Percentiles rank a stretch among this genome's conserved stretches.
Conservation (phyloP, 495 filamentous ascomycete genomes). For the Hamigera avellanea region DNA sequence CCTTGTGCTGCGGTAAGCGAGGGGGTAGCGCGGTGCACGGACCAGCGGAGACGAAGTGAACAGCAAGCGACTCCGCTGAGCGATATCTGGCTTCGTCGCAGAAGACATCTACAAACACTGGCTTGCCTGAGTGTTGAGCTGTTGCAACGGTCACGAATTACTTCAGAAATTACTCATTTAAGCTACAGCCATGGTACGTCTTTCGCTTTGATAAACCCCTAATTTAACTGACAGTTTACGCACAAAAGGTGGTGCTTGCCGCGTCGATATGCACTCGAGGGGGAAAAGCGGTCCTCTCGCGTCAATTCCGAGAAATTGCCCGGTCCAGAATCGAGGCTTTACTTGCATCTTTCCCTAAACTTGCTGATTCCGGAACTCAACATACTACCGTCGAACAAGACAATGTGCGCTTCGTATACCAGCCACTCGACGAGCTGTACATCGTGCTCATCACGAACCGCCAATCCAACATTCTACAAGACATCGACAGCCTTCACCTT, state of each 20-base stretch:
- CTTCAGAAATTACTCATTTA: neutral
- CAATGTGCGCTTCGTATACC: constrained; percentile 98
- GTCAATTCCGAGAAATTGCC: constrained; percentile 93
- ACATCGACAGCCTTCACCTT: constrained; percentile 94
- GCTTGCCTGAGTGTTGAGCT: too few species aligned
- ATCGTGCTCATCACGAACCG: constrained; percentile 99
- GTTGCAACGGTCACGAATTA: too few species aligned
- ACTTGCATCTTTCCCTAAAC: constrained; percentile 92
- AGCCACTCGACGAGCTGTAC: constrained; percentile 96
- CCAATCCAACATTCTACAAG: constrained; percentile 97
- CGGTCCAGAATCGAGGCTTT: constrained; percentile 92
- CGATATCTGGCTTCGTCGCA: constrained; percentile 17
- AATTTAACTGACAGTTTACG: too few species aligned
- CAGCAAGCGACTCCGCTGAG: constrained; percentile 30
- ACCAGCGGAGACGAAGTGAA: constrained; percentile 32
- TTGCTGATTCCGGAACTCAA: constrained; percentile 86
- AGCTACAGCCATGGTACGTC: constrained; percentile 9
- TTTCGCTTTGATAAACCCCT: neutral
- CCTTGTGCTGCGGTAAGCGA: constrained; percentile 27
- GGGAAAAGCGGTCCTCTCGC: constrained; percentile 91
- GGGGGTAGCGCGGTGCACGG: constrained; percentile 26
- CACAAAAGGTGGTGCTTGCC: constrained; percentile 82
- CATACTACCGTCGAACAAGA: constrained; percentile 98
- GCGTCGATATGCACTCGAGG: constrained; percentile 98
- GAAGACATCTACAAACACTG: constrained; percentile 9